Base-by-base conservation (phyloP, 176 grass and related monocot species). In the Bolboschoenus planiculmis region DNA sequence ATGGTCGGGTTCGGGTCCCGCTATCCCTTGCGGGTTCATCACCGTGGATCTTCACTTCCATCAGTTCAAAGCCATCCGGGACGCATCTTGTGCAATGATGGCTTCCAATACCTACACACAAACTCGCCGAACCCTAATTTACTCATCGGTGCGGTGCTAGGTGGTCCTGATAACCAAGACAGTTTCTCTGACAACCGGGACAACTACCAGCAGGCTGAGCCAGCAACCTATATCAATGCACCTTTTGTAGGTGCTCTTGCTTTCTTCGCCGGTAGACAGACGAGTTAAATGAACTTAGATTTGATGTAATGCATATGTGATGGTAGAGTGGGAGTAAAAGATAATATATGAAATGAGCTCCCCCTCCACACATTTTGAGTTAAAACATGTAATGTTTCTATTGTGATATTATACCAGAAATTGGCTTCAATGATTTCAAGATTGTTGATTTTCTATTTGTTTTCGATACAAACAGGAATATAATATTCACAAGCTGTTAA, bases 161-260 rank as follows among this genome's bases (percentile, higher is more conserved):
- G 92, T 0, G 92, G 92, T 10, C 95, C 90, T 0, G 90, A 94
- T 77, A 79, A 50, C 58, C 37, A 67, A 0, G 92, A 97, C 42
- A 62, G 43, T n/a, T 97, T 92, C 74, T 83, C 88, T 23, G 95
- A 97, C 16, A 81, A 97, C 72, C 85, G 95, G 0, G 88, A 89
- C 65, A 88, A 94, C 24, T 94, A 92, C 40, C 92, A 88, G 0
- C 90, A 92, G 85, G 87, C 94, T 0, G 94, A 97, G 67, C 94
- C 91, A 0, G 88, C 94, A 29, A 97, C 94, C 1, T 94, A 97
- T 85, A 94, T 97, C 91, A 97, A 97, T 67, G 94, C 94, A 37
- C 94, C 94, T 35, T 85, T 97, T 78, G 90, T 94, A 9, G 94
- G 94, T 0, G 88, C 85, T 23, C 94, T 97, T 18, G 94, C 94